A percentile compares a stretch with the other conserved stretches of the same genome.
These are phyloP conservation scores for Akebia trifoliata DNA, from an alignment of 164 flowering plant species.

Conservation along the genomic window DNA sequence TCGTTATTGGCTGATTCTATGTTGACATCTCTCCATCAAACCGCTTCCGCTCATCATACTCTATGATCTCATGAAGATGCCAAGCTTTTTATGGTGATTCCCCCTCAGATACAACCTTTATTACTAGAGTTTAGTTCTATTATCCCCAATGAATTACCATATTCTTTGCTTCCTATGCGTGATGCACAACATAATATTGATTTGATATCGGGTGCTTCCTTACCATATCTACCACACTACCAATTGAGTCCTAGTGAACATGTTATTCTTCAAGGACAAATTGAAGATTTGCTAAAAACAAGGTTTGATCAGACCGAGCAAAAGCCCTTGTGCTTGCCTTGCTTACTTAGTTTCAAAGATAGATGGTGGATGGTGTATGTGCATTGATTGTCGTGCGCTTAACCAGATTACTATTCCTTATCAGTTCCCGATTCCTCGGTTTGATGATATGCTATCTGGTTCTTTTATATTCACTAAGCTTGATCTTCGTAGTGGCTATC, in stretches of 20 bases:
- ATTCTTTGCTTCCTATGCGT: neutral
- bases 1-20: neutral
- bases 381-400: slow-evolving; percentile 5
- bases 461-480: neutral
- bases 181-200: slow-evolving; percentile 1
- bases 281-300: neutral
- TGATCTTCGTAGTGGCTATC: slow-evolving; percentile 2
- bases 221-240: neutral
- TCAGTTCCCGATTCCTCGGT: slow-evolving; percentile 1
- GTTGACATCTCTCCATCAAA: neutral
- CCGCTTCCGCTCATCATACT: neutral
- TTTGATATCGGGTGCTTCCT: neutral
- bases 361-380: slow-evolving; percentile 10
- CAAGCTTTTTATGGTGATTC: neutral
- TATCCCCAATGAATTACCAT: neutral
- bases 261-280: neutral
- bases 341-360: slow-evolving; percentile 6
- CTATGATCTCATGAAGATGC: neutral
- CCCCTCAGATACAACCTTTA: neutral
- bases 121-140: neutral
- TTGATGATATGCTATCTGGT: slow-evolving; percentile 8
- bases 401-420: slow-evolving; percentile 1
- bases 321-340: neutral
- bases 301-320: neutral
- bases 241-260: neutral